Base-by-base conservation (phyloP, 148 eudicot species). In the Salicornia ramosissima region DNA sequence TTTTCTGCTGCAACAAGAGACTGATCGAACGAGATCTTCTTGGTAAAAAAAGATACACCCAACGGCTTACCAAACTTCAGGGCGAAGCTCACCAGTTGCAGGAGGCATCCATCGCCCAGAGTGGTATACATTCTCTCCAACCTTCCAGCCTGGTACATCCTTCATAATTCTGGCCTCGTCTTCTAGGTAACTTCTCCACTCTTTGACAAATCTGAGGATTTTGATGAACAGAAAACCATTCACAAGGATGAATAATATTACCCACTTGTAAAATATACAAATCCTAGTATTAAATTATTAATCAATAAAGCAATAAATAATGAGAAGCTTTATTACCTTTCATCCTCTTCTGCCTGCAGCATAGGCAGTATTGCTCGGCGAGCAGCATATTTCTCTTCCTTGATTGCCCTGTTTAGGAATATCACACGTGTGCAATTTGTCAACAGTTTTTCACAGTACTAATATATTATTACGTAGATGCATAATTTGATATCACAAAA, bases 51-150 rank as follows among this genome's bases (percentile, higher is more conserved):
- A 25, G 3, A 30, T 40, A 3, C 12, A 30, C 42, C 40, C 30
- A 45, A 21, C 6, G 53, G 33, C 43, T 90, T 73, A 93, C 95
- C 98, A 93, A 71, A 90, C 89, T n/a, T 90, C 98, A 5, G 96
- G 98, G 39, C 96, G 96, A 40, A 93, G 87, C 76, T 90, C 95
- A 40, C 98, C 96, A 15, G 87, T 85, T 34, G 98, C 95, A 24
- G 96, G 98, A 56, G 98, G 98, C 98, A 90, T 90, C 98, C 98
- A 93, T 82, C 67, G 83, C 26, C 98, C 98, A 42, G 98, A 93
- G 85, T 93, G 46, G 81, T 93, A 93, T 47, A 93, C 96, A 66
- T 70, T 93, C 77, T 93, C 90, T 58, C 98, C 98, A 22, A 93
- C 98, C 82, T 90, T 88, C 98, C 98, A 93, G 11, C 98, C 98